Conservation (phyloP, 371 early-diverging fungal genomes). For the Actinomucor elegans region DNA sequence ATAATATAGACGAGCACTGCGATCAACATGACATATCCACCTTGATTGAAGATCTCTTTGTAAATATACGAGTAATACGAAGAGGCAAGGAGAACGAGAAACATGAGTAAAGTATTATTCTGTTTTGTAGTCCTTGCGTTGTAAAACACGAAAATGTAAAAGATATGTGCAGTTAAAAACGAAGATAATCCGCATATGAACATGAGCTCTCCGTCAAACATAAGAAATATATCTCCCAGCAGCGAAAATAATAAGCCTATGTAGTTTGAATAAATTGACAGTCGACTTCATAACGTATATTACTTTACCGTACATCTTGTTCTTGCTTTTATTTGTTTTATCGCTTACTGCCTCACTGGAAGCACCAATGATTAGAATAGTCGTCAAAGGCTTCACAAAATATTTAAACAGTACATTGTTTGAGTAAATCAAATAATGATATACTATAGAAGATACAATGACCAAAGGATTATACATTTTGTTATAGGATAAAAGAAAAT, state of each 20-base stretch:
- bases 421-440: conserved; percentile 1
- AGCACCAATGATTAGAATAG: conserved; percentile 10
- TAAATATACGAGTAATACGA: conserved; percentile 4
- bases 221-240: conserved; percentile 14
- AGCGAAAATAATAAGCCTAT: conserved; percentile 10
- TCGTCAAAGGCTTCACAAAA: conserved; percentile 10
- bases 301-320: neutral
- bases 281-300: neutral
- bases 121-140: neutral
- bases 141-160: conserved; percentile 13
- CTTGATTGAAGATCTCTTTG: neutral
- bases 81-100: neutral
- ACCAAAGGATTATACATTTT: neutral
- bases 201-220: conserved; percentile 7
- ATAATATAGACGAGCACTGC: conserved; percentile 10
- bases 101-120: neutral
- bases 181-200: conserved; percentile 8
- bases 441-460: neutral
- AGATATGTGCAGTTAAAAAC: conserved; percentile 13
- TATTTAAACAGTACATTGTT: conserved; percentile 1
- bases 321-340: conserved; percentile 8
- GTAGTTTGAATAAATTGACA: too few relatives aligned
- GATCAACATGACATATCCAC: conserved; percentile 3
- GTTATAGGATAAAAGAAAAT: too few relatives aligned
- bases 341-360: neutral